Conservation (phyloP, 2,329 filamentous ascomycete species). For the Aureobasidium sp. region DNA sequence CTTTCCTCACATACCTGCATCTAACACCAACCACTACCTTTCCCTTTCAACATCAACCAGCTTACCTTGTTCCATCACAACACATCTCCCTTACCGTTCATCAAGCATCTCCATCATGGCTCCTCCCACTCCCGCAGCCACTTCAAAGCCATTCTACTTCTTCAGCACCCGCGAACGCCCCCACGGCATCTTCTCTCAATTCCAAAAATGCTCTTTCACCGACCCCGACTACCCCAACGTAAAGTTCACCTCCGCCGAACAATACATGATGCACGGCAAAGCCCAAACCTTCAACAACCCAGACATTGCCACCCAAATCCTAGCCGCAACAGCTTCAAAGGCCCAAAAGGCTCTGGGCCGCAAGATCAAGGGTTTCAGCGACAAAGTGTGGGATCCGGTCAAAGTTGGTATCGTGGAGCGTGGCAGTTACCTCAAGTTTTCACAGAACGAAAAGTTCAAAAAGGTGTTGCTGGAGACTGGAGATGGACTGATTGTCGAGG, state of each 20-base stretch:
- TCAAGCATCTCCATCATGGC: background rate
- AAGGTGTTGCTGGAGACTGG: conserved; percentile 49
- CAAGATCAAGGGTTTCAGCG: conserved; percentile 45
- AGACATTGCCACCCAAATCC: background rate
- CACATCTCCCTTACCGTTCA: background rate
- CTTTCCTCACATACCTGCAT: background rate
- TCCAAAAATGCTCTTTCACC: conserved; percentile 36
- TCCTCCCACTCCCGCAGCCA: background rate
- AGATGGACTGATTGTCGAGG: conserved; percentile 53
- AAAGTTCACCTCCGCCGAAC: background rate
- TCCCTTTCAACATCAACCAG: background rate
- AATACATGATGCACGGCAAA: conserved; percentile 13
- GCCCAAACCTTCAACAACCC: background rate
- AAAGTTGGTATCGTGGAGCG: conserved; percentile 48
- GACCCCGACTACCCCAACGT: background rate
- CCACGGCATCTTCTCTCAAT: conserved; percentile 55
- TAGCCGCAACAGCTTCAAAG: background rate
- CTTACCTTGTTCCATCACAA: background rate
- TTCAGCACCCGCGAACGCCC: conserved; percentile 34
- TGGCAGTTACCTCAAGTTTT: conserved; percentile 53
- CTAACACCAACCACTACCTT: background rate
- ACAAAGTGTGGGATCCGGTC: conserved; percentile 43
- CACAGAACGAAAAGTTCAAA: conserved; percentile 37
- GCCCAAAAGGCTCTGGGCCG: conserved; percentile 49
- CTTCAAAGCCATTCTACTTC: conserved; percentile 27